Evolutionary conservation across 2,329 filamentous ascomycete genomes (phyloP).

Genomic region (Calonectria hongkongensis): DNA sequence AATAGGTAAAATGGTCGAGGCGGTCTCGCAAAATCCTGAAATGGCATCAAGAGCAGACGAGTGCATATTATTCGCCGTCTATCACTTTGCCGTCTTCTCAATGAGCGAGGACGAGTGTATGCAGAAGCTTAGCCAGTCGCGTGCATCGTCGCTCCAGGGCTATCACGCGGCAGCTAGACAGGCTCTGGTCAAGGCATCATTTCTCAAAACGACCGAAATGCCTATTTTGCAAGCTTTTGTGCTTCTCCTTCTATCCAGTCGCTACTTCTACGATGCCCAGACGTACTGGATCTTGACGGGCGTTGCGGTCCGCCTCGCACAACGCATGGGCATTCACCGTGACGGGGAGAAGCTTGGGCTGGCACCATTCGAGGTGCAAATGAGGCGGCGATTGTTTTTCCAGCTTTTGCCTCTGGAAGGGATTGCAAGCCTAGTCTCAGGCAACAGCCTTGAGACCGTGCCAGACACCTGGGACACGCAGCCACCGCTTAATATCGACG

Average conservation of each 20-base stretch:
- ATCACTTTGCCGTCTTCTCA: slow-evolving; percentile 62
- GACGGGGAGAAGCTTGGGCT: slow-evolving; percentile 62
- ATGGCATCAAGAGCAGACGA: slow-evolving; percentile 56
- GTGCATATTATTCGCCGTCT: slow-evolving; percentile 66
- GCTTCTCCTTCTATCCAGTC: slow-evolving; percentile 65
- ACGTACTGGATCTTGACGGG: slow-evolving; percentile 70
- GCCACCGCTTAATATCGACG: slow-evolving; percentile 61
- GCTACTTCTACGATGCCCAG: slow-evolving; percentile 65
- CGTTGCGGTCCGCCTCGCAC: slow-evolving; percentile 70
- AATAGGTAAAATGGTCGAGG: slow-evolving; percentile 46
- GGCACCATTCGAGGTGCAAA: slow-evolving; percentile 69
- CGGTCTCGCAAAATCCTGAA: slow-evolving; percentile 42
- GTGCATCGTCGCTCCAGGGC: slow-evolving; percentile 58
- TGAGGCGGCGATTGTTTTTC: slow-evolving; percentile 74
- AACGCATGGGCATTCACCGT: slow-evolving; percentile 71
- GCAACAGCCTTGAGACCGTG: slow-evolving; percentile 49
- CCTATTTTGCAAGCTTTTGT: slow-evolving; percentile 72
- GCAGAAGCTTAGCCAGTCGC: slow-evolving; percentile 59
- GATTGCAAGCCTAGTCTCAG: slow-evolving; percentile 51
- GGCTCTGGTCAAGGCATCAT: slow-evolving; percentile 69
- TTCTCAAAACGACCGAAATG: slow-evolving; percentile 71
- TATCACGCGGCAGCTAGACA: slow-evolving; percentile 66
- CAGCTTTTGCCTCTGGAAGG: slow-evolving; percentile 66
- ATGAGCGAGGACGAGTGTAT: slow-evolving; percentile 65
- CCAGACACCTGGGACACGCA: slow-evolving; percentile 56